Evolutionary conservation across 2,329 filamentous ascomycete species (phyloP).

Genomic region (Colletotrichum tanaceti): DNA sequence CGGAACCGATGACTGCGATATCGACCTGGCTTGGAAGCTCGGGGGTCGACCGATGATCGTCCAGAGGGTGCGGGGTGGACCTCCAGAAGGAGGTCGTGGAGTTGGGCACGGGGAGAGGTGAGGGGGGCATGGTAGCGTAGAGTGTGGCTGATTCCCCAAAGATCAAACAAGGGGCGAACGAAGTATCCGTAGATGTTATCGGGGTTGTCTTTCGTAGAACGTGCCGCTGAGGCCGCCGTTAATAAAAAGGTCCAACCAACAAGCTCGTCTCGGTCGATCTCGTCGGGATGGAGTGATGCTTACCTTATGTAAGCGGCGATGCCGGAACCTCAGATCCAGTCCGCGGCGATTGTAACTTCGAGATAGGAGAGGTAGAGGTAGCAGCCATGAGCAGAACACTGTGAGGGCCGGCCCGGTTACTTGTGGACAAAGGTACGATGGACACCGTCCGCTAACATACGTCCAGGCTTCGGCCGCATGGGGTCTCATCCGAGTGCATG

Average conservation of each 20-base stretch:
- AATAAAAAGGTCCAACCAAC: slow-evolving; percentile 4
- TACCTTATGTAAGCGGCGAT: neutral
- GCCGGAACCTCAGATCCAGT: neutral
- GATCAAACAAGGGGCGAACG: neutral
- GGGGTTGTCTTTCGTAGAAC: neutral
- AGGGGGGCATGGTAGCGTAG: slow-evolving; percentile 24
- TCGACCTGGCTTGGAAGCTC: slow-evolving; percentile 38
- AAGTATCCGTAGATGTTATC: neutral
- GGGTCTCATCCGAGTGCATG: too few relatives aligned
- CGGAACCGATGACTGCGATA: slow-evolving; percentile 40
- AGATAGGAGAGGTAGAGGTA: neutral
- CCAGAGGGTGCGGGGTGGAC: slow-evolving; percentile 34
- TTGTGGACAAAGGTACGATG: neutral
- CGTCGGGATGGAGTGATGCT: neutral
- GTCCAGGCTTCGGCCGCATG: neutral
- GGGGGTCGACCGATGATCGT: slow-evolving; percentile 41
- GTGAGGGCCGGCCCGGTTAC: slow-evolving; percentile 7
- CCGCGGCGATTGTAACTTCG: neutral
- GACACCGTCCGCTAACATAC: too few relatives aligned
- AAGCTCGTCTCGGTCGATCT: neutral
- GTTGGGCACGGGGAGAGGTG: slow-evolving; percentile 39
- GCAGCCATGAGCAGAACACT: neutral
- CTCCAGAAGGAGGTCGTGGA: slow-evolving; percentile 42
- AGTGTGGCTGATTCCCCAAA: neutral
- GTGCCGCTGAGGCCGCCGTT: slow-evolving; percentile 3